Percentiles rank a stretch among this genome's conserved stretches.
Evolutionary conservation across 202 grass and related monocot genomes (phyloP).

Genomic region (Saccharum hybrid): DNA sequence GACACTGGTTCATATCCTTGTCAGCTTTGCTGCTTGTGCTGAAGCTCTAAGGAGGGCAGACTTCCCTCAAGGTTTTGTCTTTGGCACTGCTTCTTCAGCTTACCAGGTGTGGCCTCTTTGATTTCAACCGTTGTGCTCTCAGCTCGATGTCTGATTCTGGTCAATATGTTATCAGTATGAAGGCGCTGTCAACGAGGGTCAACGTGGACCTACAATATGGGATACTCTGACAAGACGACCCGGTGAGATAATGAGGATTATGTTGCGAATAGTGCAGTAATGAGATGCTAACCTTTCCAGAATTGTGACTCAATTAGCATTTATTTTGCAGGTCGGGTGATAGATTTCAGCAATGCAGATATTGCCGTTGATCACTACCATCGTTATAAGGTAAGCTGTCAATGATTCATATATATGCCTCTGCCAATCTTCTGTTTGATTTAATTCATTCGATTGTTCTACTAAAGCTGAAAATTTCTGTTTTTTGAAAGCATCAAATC

Average conservation of each 20-base stretch:
- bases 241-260: slow-evolving; percentile 53
- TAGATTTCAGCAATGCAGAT: slow-evolving; percentile 97
- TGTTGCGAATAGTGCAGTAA: slow-evolving; percentile 3
- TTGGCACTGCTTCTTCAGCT: slow-evolving; percentile 96
- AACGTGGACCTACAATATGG: slow-evolving; percentile 82
- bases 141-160: slow-evolving; percentile 35
- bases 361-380: slow-evolving; percentile 94
- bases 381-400: slow-evolving; percentile 77
- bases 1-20: slow-evolving; percentile 49
- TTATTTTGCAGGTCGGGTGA: slow-evolving; percentile 67
- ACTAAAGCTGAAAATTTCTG: slow-evolving; percentile 1
- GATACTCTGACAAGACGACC: slow-evolving; percentile 77
- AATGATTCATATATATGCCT: slow-evolving; percentile 10
- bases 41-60: slow-evolving; percentile 75
- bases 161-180: slow-evolving; percentile 65
- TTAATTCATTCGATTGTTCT: slow-evolving; percentile 33
- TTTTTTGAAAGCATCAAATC: slow-evolving; percentile 7
- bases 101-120: slow-evolving; percentile 58
- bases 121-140: slow-evolving; percentile 14
- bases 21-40: slow-evolving; percentile 55
- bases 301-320: slow-evolving; percentile 26
- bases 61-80: slow-evolving; percentile 85
- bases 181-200: slow-evolving; percentile 85
- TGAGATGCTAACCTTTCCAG: slow-evolving; percentile 11
- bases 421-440: slow-evolving; percentile 21